A percentile compares a stretch with the other conserved stretches of the same genome.
Conservation (phyloP, 2,329 filamentous ascomycete genomes). For the Colletotrichum sp. region DNA sequence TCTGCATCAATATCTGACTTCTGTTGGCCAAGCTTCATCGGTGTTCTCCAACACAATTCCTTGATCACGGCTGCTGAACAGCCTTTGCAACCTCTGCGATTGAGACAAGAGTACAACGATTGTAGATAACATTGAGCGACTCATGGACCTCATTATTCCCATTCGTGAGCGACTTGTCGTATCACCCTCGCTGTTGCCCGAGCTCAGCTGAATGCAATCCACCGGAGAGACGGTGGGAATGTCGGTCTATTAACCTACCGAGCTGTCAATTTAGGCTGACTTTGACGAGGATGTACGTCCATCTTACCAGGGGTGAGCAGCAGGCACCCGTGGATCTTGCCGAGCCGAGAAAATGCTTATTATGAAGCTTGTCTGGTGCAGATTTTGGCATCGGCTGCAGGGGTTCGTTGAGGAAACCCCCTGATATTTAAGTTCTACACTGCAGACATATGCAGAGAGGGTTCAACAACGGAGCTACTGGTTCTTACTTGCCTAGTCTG, state of each 20-base stretch:
- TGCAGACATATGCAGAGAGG: neutral
- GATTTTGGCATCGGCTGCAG: neutral
- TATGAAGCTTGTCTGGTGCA: neutral
- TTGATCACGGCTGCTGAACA: accelerated
- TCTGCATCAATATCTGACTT: accelerated
- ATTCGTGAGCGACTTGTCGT: accelerated
- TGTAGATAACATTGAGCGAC: accelerated
- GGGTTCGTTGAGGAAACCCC: neutral
- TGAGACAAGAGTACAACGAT: accelerated
- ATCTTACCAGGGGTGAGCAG: neutral
- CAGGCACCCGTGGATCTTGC: neutral
- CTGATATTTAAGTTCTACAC: neutral
- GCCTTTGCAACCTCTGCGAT: neutral
- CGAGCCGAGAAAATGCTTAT: neutral
- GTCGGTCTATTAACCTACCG: neutral
- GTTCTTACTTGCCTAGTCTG: neutral
- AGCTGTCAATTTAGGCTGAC: neutral
- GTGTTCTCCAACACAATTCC: accelerated
- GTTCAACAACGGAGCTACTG: neutral
- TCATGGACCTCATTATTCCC: accelerated
- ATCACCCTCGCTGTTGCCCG: neutral
- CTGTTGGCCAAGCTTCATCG: accelerated
- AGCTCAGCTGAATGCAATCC: accelerated
- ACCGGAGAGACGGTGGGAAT: neutral
- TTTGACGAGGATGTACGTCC: neutral